Evolutionary conservation across 176 grass and related monocot genomes (phyloP).

Genomic region (Oryza punctata): DNA sequence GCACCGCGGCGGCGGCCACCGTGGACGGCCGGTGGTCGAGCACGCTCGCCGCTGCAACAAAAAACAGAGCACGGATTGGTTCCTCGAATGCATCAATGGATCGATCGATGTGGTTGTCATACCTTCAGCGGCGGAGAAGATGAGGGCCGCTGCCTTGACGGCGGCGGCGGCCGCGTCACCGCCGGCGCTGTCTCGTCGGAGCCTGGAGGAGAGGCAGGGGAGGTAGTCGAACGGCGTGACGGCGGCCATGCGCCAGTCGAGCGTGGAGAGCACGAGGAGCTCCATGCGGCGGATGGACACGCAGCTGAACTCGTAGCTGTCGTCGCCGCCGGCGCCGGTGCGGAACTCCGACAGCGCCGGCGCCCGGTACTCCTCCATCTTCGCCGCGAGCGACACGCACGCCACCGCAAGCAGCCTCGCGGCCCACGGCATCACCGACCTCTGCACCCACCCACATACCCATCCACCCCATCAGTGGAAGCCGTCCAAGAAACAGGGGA

Average conservation of each 20-base stretch:
- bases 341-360: conserved; percentile 65
- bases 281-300: conserved; percentile 71
- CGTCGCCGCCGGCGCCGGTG: conserved; percentile 32
- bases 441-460: conserved; percentile 1
- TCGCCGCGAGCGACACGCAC: conserved; percentile 82
- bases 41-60: conserved; percentile 44
- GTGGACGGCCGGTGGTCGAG: conserved; percentile 58
- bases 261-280: conserved; percentile 78
- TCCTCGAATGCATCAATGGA: not conserved
- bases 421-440: conserved; percentile 72
- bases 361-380: conserved; percentile 80
- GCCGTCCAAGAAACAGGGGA: not conserved
- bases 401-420: conserved; percentile 62
- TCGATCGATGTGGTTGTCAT: not conserved
- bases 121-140: conserved; percentile 48
- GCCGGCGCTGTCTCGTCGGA: not conserved
- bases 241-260: conserved; percentile 71
- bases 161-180: not conserved
- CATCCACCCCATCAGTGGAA: not conserved
- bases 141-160: conserved; percentile 35
- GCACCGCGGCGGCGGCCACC: conserved; percentile 54
- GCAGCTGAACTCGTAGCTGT: conserved; percentile 50
- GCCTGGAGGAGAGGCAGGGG: conserved; percentile 51
- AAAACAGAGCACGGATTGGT: not conserved
- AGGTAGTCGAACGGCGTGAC: conserved; percentile 86